These are phyloP conservation scores for Mycena polygramma DNA, from an alignment of 768 basidiomycete genomes.

Conservation along the genomic window DNA sequence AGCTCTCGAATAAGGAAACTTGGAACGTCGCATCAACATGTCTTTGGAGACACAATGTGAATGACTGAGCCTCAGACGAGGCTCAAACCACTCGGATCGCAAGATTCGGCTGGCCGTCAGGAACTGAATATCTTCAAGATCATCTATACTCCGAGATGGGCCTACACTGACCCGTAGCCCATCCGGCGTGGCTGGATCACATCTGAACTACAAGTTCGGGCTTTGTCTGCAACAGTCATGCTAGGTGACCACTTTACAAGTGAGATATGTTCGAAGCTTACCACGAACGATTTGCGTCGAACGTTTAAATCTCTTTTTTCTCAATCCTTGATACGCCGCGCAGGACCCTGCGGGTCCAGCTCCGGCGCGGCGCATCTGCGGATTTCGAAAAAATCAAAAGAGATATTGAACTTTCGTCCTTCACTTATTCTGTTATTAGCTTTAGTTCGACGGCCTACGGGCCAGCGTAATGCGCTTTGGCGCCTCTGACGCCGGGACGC, in stretches of 20 bases:
- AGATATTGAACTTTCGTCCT: background rate
- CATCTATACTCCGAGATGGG: too few relatives aligned
- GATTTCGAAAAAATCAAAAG: background rate
- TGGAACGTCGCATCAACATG: too few relatives aligned
- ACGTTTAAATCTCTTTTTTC: slow-evolving; percentile 12
- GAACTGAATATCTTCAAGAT: too few relatives aligned
- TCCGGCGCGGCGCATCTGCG: background rate
- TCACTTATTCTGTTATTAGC: background rate
- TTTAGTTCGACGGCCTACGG: background rate
- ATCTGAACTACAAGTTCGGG: too few relatives aligned
- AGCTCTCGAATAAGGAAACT: too few relatives aligned
- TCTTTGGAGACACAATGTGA: too few relatives aligned
- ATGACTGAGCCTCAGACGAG: too few relatives aligned
- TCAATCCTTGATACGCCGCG: slow-evolving; percentile 4
- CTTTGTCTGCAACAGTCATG: background rate
- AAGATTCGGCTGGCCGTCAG: too few relatives aligned
- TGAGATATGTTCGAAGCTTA: slow-evolving; percentile 7
- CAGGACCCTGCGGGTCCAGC: background rate
- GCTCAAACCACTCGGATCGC: too few relatives aligned
- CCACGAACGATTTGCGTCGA: slow-evolving; percentile 3
- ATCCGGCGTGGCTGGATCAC: too few relatives aligned
- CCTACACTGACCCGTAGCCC: too few relatives aligned
- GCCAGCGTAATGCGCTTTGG: background rate
- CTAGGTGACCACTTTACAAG: slow-evolving; percentile 4
- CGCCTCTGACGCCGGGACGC: background rate